These are phyloP conservation scores for Talaromyces thailandensis DNA, from an alignment of 495 filamentous ascomycete species.

Conservation along the genomic window DNA sequence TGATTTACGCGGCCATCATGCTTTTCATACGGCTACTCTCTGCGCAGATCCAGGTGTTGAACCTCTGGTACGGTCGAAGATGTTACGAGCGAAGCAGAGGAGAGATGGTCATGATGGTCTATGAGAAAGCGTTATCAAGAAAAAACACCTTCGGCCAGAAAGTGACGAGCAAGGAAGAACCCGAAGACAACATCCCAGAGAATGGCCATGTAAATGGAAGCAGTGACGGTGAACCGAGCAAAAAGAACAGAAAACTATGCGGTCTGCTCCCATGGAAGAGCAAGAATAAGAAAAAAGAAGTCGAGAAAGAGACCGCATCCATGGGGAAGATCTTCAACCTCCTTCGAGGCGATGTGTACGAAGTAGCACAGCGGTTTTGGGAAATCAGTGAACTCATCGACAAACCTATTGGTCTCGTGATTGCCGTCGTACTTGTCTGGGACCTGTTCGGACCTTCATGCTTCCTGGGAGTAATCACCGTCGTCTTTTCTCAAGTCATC, in stretches of 20 bases:
- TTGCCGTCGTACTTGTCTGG: constrained; percentile 64
- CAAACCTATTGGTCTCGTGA: constrained; percentile 56
- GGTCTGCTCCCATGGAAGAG: constrained; percentile 12
- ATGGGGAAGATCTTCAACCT: constrained; percentile 81
- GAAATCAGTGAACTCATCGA: constrained; percentile 61
- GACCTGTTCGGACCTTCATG: constrained; percentile 70
- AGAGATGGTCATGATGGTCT: constrained; percentile 82
- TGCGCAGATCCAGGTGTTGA: constrained; percentile 58
- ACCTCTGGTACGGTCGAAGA: constrained; percentile 64
- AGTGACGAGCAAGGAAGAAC: constrained; percentile 10
- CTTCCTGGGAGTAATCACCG: constrained; percentile 56
- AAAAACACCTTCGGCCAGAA: constrained; percentile 55
- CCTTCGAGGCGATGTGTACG: constrained; percentile 71
- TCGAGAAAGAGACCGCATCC: constrained; percentile 51
- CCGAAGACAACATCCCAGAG: neutral
- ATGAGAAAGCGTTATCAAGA: constrained; percentile 70
- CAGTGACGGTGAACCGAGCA: neutral
- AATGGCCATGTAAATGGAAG: constrained; percentile 4
- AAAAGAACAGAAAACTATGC: constrained; percentile 9
- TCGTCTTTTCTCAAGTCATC: constrained; percentile 53
- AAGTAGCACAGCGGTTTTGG: constrained; percentile 77
- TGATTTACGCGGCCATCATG: constrained; percentile 58
- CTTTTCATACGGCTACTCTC: constrained; percentile 50
- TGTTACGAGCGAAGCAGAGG: constrained; percentile 72
- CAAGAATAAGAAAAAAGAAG: constrained; percentile 11